Conservation (phyloP, 2,329 filamentous ascomycete genomes). For the Madurella fahalii region DNA sequence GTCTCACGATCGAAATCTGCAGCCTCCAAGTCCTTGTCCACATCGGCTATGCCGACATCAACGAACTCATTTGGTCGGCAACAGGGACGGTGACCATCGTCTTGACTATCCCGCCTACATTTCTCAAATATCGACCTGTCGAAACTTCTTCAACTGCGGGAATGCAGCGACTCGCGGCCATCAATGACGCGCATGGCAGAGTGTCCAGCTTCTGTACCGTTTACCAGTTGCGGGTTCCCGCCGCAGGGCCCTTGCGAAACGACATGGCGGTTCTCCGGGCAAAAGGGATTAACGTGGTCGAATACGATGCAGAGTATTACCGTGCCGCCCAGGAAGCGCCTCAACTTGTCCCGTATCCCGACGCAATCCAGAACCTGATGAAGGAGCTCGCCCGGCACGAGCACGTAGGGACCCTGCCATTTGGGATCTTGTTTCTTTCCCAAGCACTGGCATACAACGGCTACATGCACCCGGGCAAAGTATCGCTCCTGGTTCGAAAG, state of each 20-base stretch:
- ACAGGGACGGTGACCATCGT: background rate
- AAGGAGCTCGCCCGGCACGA: slow-evolving; percentile 29
- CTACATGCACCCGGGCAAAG: slow-evolving; percentile 53
- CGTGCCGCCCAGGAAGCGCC: too few species aligned
- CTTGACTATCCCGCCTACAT: too few species aligned
- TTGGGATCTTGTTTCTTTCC: slow-evolving; percentile 57
- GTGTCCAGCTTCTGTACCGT: too few species aligned
- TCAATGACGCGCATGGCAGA: background rate
- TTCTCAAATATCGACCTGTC: slow-evolving; percentile 18
- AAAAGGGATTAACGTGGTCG: too few species aligned
- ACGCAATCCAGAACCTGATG: slow-evolving; percentile 29
- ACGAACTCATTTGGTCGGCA: slow-evolving; percentile 42
- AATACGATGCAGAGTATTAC: too few species aligned
- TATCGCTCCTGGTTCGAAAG: slow-evolving; percentile 42
- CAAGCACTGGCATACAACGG: slow-evolving; percentile 61
- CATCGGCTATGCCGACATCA: slow-evolving; percentile 46
- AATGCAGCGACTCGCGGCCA: too few species aligned
- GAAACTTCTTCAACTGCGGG: slow-evolving; percentile 14
- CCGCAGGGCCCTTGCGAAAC: too few species aligned
- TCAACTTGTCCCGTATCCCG: background rate
- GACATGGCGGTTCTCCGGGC: too few species aligned
- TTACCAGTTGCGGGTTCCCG: too few species aligned
- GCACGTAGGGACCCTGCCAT: slow-evolving; percentile 40
- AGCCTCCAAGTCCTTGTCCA: slow-evolving; percentile 44
- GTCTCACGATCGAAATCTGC: slow-evolving; percentile 38